Evolutionary conservation across 208 protist species (phyloP).

Genomic region (Leishmania braziliensis): DNA sequence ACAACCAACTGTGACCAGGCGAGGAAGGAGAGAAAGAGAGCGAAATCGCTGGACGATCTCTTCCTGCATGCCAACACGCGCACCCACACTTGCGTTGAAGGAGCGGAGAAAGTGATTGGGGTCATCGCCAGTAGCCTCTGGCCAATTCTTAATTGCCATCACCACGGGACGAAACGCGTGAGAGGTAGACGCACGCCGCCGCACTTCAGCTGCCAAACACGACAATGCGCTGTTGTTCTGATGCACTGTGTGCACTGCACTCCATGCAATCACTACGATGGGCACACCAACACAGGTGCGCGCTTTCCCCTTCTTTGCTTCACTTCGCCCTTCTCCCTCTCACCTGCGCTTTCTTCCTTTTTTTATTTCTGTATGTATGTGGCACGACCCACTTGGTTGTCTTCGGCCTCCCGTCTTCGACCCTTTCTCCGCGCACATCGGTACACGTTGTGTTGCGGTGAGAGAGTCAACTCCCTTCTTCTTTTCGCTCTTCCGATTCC

Average conservation of each 20-base stretch:
- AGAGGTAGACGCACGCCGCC: background rate
- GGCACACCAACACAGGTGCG: conserved; percentile 1
- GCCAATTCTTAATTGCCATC: background rate
- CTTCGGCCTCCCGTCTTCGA: background rate
- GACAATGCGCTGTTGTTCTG: background rate
- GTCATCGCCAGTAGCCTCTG: background rate
- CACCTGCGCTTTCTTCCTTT: background rate
- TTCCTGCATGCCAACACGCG: background rate
- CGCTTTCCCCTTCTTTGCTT: conserved; percentile 5
- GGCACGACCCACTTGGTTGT: background rate
- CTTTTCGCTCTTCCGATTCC: background rate
- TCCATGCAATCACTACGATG: background rate
- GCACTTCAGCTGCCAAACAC: background rate
- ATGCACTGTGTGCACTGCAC: background rate
- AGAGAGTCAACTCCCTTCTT: background rate
- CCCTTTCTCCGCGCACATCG: background rate
- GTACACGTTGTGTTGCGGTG: background rate
- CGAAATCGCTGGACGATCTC: too few species aligned
- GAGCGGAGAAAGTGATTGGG: background rate
- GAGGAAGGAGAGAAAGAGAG: background rate
- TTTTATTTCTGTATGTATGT: background rate
- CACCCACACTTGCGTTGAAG: background rate
- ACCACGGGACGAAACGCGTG: background rate
- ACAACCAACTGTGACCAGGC: background rate
- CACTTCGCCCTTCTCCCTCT: background rate